Evolutionary conservation across 106 monocot species (phyloP).

Genomic region (Xerophyta viscosa): DNA sequence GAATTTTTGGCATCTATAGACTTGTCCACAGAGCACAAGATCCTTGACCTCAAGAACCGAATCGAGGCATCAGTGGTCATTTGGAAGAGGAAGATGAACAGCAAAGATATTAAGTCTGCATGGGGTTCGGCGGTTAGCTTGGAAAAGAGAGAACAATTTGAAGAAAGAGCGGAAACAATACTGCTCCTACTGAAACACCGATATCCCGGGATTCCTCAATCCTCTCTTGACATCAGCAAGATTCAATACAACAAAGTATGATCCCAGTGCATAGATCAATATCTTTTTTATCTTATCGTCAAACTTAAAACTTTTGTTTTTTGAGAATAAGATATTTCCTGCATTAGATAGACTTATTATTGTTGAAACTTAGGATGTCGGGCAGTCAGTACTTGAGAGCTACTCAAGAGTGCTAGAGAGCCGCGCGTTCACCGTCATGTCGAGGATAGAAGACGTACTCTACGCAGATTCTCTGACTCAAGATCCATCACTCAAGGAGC

Average conservation of each 20-base stretch:
- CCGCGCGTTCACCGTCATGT: slow-evolving; percentile 82
- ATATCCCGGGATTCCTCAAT: slow-evolving; percentile 81
- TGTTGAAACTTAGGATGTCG: slow-evolving; percentile 54
- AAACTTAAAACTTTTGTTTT: too few relatives aligned
- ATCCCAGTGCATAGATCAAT: not conserved
- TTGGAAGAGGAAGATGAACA: slow-evolving; percentile 82
- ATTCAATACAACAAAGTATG: slow-evolving; percentile 78
- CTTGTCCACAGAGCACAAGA: slow-evolving; percentile 67
- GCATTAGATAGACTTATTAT: too few relatives aligned
- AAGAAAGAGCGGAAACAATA: slow-evolving; percentile 88
- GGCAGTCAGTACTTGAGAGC: slow-evolving; percentile 79
- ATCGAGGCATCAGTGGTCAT: slow-evolving; percentile 79
- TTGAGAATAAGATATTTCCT: too few relatives aligned
- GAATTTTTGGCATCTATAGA: slow-evolving; percentile 52
- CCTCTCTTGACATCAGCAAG: slow-evolving; percentile 77
- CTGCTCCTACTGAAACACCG: slow-evolving; percentile 69
- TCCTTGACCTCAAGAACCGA: slow-evolving; percentile 73
- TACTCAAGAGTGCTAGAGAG: slow-evolving; percentile 84
- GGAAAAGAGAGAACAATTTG: slow-evolving; percentile 91
- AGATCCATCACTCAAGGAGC: slow-evolving; percentile 27
- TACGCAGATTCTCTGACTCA: slow-evolving; percentile 41
- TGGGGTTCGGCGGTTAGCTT: slow-evolving; percentile 78
- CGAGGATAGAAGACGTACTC: slow-evolving; percentile 83
- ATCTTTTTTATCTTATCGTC: too few relatives aligned
- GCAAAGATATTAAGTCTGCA: slow-evolving; percentile 33